Evolutionary conservation across 768 basidiomycete genomes (phyloP).

Genomic region (Hericium coralloides): DNA sequence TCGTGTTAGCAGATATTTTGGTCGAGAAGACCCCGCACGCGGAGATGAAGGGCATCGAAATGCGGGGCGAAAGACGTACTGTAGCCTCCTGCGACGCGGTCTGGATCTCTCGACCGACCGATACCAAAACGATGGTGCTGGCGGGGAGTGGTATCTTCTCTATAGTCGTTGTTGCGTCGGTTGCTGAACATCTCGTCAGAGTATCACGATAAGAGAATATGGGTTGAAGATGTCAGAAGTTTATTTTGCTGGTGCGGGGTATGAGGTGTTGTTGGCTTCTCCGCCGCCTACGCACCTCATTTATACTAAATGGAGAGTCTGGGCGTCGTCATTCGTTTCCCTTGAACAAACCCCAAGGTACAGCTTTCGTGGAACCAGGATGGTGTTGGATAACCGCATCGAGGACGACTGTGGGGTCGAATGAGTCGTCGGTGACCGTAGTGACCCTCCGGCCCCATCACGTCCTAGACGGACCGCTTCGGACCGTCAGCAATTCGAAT

Average conservation of each 20-base stretch:
- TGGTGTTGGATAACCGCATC: background rate
- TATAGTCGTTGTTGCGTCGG: background rate
- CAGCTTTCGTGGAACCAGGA: background rate
- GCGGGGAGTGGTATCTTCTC: slow-evolving; percentile 3
- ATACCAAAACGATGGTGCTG: background rate
- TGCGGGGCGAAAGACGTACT: slow-evolving; percentile 24
- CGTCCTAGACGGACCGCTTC: background rate
- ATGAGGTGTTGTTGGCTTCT: background rate
- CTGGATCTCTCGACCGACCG: slow-evolving; percentile 24
- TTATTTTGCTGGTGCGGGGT: background rate
- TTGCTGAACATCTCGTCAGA: slow-evolving; percentile 6
- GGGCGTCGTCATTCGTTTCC: background rate
- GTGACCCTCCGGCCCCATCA: background rate
- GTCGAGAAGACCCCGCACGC: background rate
- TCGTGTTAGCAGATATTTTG: background rate
- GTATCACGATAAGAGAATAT: background rate
- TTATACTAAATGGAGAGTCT: background rate
- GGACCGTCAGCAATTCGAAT: background rate
- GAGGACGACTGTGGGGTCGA: background rate
- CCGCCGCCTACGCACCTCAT: background rate
- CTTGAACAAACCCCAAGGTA: background rate
- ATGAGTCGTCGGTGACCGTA: background rate
- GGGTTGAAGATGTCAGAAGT: background rate
- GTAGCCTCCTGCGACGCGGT: slow-evolving; percentile 40
- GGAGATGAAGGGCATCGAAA: background rate